phyloP scores from a whole-genome alignment of 345 rosid species.

The Erucastrum elatum region DNA sequence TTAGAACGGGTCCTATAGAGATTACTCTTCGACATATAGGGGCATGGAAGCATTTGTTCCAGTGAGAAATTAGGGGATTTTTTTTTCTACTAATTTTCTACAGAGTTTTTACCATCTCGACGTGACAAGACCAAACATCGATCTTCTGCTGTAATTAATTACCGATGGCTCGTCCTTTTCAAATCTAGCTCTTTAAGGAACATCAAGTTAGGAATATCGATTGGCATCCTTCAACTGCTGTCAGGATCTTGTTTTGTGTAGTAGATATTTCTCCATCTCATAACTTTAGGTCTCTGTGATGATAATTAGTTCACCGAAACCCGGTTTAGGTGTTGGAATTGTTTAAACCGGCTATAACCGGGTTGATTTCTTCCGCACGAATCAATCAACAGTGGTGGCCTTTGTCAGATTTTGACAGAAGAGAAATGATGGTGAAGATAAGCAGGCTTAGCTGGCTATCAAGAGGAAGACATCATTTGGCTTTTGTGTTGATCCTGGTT shows the following conservation, averaged over 20 bases:
- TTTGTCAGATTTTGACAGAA: background rate
- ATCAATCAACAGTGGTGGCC: background rate
- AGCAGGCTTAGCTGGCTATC: constrained; percentile 38
- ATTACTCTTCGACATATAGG: too few relatives aligned
- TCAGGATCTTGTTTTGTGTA: background rate
- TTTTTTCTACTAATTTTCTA: background rate
- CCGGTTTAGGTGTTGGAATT: background rate
- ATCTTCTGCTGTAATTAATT: background rate
- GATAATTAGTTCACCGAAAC: background rate
- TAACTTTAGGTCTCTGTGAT: background rate
- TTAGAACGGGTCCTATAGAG: too few relatives aligned
- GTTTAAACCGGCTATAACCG: background rate
- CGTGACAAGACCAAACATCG: background rate
- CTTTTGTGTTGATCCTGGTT: constrained; percentile 35
- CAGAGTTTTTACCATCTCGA: too few relatives aligned
- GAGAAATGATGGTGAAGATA: constrained; percentile 38
- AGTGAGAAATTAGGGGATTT: background rate
- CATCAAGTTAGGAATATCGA: constrained; percentile 21
- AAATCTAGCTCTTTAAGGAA: background rate
- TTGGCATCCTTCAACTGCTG: background rate
- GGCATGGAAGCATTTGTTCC: too few relatives aligned
- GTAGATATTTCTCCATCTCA: background rate
- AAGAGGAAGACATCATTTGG: constrained; percentile 12
- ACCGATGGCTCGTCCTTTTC: constrained; percentile 20
- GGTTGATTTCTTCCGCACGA: background rate